phyloP scores from a whole-genome alignment of 2,329 filamentous ascomycete genomes.

The Thelonectria olida region DNA sequence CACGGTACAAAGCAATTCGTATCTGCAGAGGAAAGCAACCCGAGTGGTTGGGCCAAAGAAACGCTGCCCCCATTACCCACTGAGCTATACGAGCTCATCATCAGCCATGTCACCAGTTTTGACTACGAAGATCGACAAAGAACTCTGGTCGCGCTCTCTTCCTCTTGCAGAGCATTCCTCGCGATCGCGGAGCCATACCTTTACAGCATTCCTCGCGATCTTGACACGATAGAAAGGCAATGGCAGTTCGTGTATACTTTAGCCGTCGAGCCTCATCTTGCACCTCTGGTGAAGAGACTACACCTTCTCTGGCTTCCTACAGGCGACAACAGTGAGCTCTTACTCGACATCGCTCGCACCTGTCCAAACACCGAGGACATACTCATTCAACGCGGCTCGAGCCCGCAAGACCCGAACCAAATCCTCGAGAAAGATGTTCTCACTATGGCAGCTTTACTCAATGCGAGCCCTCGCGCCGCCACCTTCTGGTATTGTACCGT shows the following conservation, averaged over 20 bases:
- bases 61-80: background rate
- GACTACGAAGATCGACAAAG: background rate
- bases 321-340: background rate
- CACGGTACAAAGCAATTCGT: background rate
- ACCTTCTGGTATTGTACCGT: conserved; percentile 7
- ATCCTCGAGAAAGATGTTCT: background rate
- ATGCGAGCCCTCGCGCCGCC: conserved; percentile 12
- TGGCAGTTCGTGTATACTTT: conserved; percentile 21
- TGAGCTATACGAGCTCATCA: conserved; percentile 15
- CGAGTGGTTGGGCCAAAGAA: background rate
- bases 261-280: conserved; percentile 11
- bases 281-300: conserved; percentile 2
- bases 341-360: background rate
- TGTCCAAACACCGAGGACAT: conserved; percentile 18
- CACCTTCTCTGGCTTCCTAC: background rate
- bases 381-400: conserved; percentile 7
- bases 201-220: conserved; percentile 13
- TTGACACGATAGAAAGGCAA: background rate
- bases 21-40: no score
- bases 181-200: conserved; percentile 10
- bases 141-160: conserved; percentile 16
- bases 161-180: conserved; percentile 4
- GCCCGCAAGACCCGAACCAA: background rate
- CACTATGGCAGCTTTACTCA: conserved; percentile 16
- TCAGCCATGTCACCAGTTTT: background rate